A percentile compares a stretch with the other conserved stretches of the same genome.
phyloP scores from a whole-genome alignment of 1,284 basidiomycete species.

The Fomitopsis pinicola region DNA sequence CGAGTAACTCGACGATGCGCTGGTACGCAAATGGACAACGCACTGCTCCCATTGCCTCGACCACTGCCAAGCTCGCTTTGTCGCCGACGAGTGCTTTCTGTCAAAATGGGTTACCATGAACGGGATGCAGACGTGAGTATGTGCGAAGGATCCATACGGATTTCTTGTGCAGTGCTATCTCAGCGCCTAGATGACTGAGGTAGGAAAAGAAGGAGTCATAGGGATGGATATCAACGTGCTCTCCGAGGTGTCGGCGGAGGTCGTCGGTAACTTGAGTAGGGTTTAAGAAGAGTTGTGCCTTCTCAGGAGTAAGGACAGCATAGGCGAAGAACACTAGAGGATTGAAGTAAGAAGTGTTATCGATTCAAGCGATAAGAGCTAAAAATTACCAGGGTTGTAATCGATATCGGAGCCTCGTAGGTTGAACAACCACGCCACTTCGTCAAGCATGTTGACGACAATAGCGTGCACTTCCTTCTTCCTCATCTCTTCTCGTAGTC shows the following conservation, averaged over 20 bases:
- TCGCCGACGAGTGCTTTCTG: slow-evolving; percentile 65
- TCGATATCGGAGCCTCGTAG: slow-evolving; percentile 90
- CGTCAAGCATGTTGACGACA: slow-evolving; percentile 82
- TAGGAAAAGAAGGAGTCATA: slow-evolving; percentile 70
- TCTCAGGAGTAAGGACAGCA: slow-evolving; percentile 71
- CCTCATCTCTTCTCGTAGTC: slow-evolving; percentile 59
- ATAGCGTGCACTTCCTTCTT: slow-evolving; percentile 66
- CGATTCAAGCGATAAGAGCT: neutral
- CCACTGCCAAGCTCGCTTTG: slow-evolving; percentile 76
- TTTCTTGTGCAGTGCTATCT: slow-evolving; percentile 41
- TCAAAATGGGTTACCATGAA: neutral
- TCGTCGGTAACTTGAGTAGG: slow-evolving; percentile 55
- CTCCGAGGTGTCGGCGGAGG: slow-evolving; percentile 55
- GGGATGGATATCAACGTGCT: slow-evolving; percentile 62
- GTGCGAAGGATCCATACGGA: slow-evolving; percentile 25
- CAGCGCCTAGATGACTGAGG: slow-evolving; percentile 48
- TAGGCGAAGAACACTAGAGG: slow-evolving; percentile 88
- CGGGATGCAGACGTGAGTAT: neutral
- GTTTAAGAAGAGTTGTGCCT: slow-evolving; percentile 75
- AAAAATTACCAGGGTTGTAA: slow-evolving; percentile 67
- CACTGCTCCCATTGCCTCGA: slow-evolving; percentile 69
- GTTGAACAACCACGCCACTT: slow-evolving; percentile 94
- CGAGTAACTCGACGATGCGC: slow-evolving; percentile 3
- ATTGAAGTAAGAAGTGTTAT: neutral
- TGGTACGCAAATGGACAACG: slow-evolving; percentile 13